Percentiles rank a stretch among this genome's conserved stretches.
Evolutionary conservation across 179 eudicot species (phyloP).

Genomic region (Nepenthes alata): DNA sequence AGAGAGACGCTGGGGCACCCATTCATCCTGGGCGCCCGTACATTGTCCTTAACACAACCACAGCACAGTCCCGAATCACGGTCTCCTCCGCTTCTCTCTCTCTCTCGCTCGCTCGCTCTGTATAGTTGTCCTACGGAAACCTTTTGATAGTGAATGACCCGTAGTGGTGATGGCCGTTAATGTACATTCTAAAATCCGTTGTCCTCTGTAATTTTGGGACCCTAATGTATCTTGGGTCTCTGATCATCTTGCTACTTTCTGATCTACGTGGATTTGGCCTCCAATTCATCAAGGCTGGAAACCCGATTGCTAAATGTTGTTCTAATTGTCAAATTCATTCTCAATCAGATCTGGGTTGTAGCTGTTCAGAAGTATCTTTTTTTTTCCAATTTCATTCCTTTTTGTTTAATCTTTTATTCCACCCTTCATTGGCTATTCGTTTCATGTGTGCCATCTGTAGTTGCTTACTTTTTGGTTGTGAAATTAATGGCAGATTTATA

Average conservation of each 20-base stretch:
- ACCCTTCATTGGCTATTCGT: background rate
- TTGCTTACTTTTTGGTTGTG: slow-evolving; percentile 17
- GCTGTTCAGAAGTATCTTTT: slow-evolving; percentile 28
- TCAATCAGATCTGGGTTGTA: slow-evolving; percentile 30
- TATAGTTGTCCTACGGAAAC: too few species aligned
- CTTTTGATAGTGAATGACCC: background rate
- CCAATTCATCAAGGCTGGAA: background rate
- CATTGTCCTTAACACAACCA: too few species aligned
- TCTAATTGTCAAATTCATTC: slow-evolving; percentile 3
- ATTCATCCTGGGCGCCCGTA: too few species aligned
- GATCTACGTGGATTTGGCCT: background rate
- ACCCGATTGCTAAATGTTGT: slow-evolving; percentile 10
- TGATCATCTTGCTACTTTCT: background rate
- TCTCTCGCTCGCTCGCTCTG: too few species aligned
- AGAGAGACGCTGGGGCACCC: too few species aligned
- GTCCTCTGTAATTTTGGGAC: background rate
- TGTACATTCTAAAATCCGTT: background rate
- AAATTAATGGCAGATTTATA: slow-evolving; percentile 47
- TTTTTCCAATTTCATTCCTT: slow-evolving; percentile 13
- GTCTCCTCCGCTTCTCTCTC: background rate
- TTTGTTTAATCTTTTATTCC: background rate
- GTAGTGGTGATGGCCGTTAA: background rate
- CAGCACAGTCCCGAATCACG: too few species aligned
- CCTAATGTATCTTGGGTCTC: background rate
- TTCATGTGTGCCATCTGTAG: background rate